A percentile compares a stretch with the other conserved stretches of the same genome.
Conservation (phyloP, 441 rosid genomes). For the Populus trichocarpa region DNA sequence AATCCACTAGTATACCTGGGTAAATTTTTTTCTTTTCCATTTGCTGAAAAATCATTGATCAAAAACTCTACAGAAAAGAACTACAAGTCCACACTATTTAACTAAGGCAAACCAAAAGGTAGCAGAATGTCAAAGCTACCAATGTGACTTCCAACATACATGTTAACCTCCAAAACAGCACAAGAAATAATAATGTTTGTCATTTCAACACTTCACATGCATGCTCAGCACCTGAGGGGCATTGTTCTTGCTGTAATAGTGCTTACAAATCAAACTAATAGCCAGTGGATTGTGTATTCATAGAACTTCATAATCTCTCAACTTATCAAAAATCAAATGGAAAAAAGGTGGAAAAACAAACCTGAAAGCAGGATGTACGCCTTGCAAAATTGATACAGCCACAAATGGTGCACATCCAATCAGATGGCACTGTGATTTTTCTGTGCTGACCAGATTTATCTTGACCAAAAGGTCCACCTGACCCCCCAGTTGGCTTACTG, state of each 20-base stretch:
- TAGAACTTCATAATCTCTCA: neutral
- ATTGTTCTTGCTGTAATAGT: neutral
- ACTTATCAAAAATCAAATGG: neutral
- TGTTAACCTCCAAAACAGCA: neutral
- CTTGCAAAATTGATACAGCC: conserved; percentile 93
- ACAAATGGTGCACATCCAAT: conserved; percentile 95
- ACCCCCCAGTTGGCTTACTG: conserved; percentile 81
- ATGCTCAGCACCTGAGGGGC: neutral
- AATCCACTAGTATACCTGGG: neutral
- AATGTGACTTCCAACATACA: neutral
- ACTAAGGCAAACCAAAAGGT: neutral
- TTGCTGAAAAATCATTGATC: neutral
- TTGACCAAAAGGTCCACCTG: conserved; percentile 64
- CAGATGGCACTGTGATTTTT: conserved; percentile 65
- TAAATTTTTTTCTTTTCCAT: neutral
- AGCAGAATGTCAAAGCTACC: neutral
- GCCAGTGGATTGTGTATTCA: neutral
- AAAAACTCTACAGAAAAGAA: neutral
- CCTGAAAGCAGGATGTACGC: conserved; percentile 97
- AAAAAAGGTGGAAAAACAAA: conserved; percentile 20
- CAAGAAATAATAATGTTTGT: neutral
- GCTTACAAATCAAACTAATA: neutral
- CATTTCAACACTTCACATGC: neutral
- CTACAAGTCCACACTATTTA: neutral
- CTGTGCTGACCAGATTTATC: conserved; percentile 67